Evolutionary conservation across 208 protist species (phyloP).

Genomic region (Borovskyia barvae): DNA sequence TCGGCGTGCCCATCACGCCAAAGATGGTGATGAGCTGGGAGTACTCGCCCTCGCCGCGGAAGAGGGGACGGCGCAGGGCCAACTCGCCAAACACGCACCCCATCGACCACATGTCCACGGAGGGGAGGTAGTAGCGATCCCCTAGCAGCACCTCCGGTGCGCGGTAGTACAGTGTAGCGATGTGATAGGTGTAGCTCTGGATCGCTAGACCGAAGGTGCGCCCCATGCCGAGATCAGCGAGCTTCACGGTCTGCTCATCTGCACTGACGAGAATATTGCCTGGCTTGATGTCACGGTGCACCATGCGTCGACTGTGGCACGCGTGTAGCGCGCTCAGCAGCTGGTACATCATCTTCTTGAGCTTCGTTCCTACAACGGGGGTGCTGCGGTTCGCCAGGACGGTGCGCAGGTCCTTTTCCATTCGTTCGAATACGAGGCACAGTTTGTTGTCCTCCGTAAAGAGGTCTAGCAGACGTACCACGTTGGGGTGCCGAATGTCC

Average conservation of each 20-base stretch:
- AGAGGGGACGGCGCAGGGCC: slow-evolving; percentile 69
- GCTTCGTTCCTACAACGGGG: slow-evolving; percentile 49
- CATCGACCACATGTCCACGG: slow-evolving; percentile 94
- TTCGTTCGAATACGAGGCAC: slow-evolving; percentile 97
- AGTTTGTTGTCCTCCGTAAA: slow-evolving; percentile 92
- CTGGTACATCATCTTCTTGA: slow-evolving; percentile 80
- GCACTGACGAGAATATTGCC: slow-evolving; percentile 85
- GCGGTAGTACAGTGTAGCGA: slow-evolving; percentile 95
- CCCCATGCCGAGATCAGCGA: slow-evolving; percentile 92
- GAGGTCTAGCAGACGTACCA: slow-evolving; percentile 94
- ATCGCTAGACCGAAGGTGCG: slow-evolving; percentile 80
- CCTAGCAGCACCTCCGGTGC: slow-evolving; percentile 94
- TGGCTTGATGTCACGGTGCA: slow-evolving; percentile 92
- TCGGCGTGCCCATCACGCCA: slow-evolving; percentile 93
- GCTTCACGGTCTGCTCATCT: slow-evolving; percentile 75
- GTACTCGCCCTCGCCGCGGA: slow-evolving; percentile 85
- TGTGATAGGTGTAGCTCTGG: slow-evolving; percentile 88
- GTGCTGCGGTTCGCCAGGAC: slow-evolving; percentile 83
- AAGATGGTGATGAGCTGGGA: slow-evolving; percentile 93
- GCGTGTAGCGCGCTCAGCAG: slow-evolving; percentile 76
- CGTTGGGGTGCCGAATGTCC: slow-evolving; percentile 89
- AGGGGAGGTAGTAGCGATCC: slow-evolving; percentile 75
- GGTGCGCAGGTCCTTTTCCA: slow-evolving; percentile 96
- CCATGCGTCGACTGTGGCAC: slow-evolving; percentile 84
- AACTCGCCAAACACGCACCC: slow-evolving; percentile 96